phyloP scores from a whole-genome alignment of 2,329 filamentous ascomycete species.

The Cordyceps pruinosa region DNA sequence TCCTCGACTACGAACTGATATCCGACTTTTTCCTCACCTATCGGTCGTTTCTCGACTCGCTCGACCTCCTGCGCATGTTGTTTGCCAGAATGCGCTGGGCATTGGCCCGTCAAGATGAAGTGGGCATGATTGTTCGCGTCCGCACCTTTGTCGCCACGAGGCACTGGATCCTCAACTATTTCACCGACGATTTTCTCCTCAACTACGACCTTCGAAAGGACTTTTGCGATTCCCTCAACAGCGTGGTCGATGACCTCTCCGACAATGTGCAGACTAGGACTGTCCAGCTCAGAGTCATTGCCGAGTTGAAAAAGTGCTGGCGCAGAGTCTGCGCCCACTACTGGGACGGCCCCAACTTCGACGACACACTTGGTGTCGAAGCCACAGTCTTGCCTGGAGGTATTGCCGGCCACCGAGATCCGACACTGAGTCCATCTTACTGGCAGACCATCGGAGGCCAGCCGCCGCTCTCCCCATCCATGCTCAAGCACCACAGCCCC shows the following conservation, averaged over 20 bases:
- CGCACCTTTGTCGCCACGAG: constrained; percentile 90
- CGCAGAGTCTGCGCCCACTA: constrained; percentile 81
- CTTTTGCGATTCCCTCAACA: constrained; percentile 78
- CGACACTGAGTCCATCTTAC: constrained; percentile 46
- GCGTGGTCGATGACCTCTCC: constrained; percentile 50
- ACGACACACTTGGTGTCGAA: constrained; percentile 54
- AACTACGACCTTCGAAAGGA: constrained; percentile 65
- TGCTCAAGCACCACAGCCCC: constrained; percentile 17
- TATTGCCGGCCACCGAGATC: constrained; percentile 54
- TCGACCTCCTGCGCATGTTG: constrained; percentile 74
- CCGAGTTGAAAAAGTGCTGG: constrained; percentile 97
- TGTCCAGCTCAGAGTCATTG: constrained; percentile 72
- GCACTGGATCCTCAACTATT: constrained; percentile 98
- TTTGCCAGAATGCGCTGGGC: constrained; percentile 85
- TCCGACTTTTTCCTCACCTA: constrained; percentile 98
- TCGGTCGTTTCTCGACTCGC: constrained; percentile 72
- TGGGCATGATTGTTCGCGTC: constrained; percentile 89
- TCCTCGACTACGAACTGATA: constrained; percentile 92
- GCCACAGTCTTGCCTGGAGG: constrained; percentile 70
- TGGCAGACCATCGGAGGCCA: constrained; percentile 42
- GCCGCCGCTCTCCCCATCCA: constrained; percentile 33
- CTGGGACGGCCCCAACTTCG: constrained; percentile 71
- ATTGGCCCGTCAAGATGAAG: constrained; percentile 69
- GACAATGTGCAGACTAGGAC: constrained; percentile 38
- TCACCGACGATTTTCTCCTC: constrained; percentile 83